Conservation (phyloP, 2,329 filamentous ascomycete genomes). For the Aspergillus pseudoglaucus region DNA sequence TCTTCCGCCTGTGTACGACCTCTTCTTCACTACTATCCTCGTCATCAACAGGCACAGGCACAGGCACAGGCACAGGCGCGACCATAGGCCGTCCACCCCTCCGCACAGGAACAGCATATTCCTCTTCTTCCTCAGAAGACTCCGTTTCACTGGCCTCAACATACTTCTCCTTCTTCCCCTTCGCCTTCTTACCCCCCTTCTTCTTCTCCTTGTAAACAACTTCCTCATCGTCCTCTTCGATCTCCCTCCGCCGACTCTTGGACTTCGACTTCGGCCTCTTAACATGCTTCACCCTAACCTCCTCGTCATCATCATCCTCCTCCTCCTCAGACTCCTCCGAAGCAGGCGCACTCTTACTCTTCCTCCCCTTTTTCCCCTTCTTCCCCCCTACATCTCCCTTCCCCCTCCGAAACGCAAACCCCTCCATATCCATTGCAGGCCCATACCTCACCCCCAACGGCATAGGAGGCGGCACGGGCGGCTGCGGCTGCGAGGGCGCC, state of each 20-base stretch:
- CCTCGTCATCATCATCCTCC: not conserved
- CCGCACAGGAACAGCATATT: not conserved
- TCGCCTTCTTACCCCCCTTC: not conserved
- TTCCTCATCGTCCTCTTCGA: no score
- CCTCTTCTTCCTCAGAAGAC: not conserved
- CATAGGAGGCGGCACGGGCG: conserved; percentile 2
- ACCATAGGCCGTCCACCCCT: not conserved
- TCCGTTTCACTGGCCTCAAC: no score
- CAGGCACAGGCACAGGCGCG: not conserved
- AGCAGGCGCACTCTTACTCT: not conserved
- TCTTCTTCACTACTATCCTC: not conserved
- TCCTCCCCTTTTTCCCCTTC: conserved; percentile 14
- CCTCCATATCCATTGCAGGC: conserved; percentile 22
- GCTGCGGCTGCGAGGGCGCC: conserved; percentile 19
- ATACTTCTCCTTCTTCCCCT: not conserved
- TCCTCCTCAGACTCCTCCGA: not conserved
- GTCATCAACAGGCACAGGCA: not conserved
- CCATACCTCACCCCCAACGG: conserved; percentile 27
- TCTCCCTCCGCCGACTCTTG: no score
- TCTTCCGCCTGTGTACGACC: not conserved
- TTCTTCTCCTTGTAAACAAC: no score
- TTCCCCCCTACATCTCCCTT: conserved; percentile 25
- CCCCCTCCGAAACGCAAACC: conserved; percentile 12
- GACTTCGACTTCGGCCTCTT: no score
- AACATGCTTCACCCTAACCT: not conserved